These are phyloP conservation scores for Xenosphaeropsis pyriputrescens DNA, from an alignment of 2,329 filamentous ascomycete genomes.

Conservation along the genomic window DNA sequence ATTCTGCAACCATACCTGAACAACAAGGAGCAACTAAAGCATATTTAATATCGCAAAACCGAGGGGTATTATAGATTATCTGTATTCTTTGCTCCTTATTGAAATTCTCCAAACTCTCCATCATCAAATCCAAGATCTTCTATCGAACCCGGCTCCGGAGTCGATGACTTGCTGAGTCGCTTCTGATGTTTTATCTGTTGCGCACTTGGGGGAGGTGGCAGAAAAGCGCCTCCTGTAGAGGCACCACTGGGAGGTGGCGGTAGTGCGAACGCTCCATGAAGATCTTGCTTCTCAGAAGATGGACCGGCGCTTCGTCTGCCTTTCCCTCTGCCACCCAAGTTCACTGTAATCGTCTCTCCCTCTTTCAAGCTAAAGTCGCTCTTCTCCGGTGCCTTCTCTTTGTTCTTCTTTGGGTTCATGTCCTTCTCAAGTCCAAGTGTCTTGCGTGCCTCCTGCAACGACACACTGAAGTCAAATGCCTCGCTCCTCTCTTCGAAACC, in stretches of 20 bases:
- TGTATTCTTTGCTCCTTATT: constrained; percentile 7
- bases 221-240: constrained; percentile 22
- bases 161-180: constrained; percentile 34
- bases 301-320: constrained; percentile 11
- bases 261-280: constrained; percentile 18
- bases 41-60: too few relatives aligned
- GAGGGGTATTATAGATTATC: too few relatives aligned
- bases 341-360: constrained; percentile 77
- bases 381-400: constrained; percentile 31
- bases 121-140: constrained; percentile 71
- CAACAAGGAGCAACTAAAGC: too few relatives aligned
- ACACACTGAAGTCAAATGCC: constrained; percentile 74
- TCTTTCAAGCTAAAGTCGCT: constrained; percentile 78
- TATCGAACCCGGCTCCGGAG: constrained; percentile 23
- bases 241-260: constrained; percentile 57
- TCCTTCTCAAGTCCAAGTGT: constrained; percentile 30
- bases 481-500: constrained; percentile 80
- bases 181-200: constrained; percentile 46
- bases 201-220: constrained; percentile 54
- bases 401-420: constrained; percentile 10
- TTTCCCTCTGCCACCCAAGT: constrained; percentile 41
- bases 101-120: constrained; percentile 77
- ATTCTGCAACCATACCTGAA: too few relatives aligned
- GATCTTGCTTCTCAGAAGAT: constrained; percentile 10
- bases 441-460: constrained; percentile 64